Evolutionary conservation across 371 early-diverging fungal genomes (phyloP).

Genomic region (Vairimorpha apis): DNA sequence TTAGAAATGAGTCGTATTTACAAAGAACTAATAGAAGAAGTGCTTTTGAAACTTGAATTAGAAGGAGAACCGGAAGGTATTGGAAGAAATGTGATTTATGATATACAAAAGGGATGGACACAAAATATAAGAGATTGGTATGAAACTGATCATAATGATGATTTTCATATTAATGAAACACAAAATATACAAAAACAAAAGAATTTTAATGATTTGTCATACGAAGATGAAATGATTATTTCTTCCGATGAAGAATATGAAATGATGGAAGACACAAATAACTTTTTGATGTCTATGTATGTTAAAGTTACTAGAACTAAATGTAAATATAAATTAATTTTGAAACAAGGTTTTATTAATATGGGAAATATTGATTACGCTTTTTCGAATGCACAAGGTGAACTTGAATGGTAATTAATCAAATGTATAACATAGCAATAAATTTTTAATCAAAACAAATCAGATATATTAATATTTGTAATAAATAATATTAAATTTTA

Average conservation of each 20-base stretch:
- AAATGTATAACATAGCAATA: too few species aligned
- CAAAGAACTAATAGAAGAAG: slow-evolving; percentile 54
- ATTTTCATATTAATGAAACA: neutral
- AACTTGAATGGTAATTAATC: slow-evolving; percentile 63
- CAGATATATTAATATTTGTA: too few species aligned
- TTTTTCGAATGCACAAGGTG: slow-evolving; percentile 62
- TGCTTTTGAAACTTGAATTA: slow-evolving; percentile 37
- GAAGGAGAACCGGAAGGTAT: slow-evolving; percentile 37
- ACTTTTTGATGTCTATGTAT: slow-evolving; percentile 63
- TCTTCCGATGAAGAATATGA: slow-evolving; percentile 19
- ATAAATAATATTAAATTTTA: too few species aligned
- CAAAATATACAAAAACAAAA: neutral
- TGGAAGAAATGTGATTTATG: slow-evolving; percentile 39
- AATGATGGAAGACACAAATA: slow-evolving; percentile 46
- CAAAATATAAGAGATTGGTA: slow-evolving; percentile 13
- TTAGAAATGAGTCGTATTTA: slow-evolving; percentile 57
- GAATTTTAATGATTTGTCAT: too few species aligned
- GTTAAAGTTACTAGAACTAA: slow-evolving; percentile 62
- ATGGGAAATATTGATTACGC: slow-evolving; percentile 61
- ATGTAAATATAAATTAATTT: slow-evolving; percentile 60
- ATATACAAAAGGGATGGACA: slow-evolving; percentile 56
- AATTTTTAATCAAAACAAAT: too few species aligned
- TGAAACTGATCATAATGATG: slow-evolving; percentile 1
- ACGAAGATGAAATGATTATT: neutral
- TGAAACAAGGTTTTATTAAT: slow-evolving; percentile 63